A percentile compares a stretch with the other conserved stretches of the same genome.
Conservation (phyloP, 2,329 filamentous ascomycete species). For the Atkinsonella hypoxylon region DNA sequence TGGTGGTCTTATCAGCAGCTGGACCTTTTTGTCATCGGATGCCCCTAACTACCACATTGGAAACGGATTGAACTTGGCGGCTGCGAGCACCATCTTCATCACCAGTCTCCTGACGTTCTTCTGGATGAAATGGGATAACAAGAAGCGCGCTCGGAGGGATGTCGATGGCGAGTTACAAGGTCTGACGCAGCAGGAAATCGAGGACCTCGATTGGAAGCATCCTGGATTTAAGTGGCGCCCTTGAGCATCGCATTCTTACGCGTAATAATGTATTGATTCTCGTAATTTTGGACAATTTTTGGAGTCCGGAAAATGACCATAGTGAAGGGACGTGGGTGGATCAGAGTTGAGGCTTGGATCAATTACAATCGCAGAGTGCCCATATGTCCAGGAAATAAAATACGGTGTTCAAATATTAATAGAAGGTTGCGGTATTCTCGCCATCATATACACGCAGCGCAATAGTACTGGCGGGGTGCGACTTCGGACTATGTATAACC, state of each 20-base stretch:
- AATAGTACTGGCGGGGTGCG: too few relatives aligned
- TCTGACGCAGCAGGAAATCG: conserved; percentile 37
- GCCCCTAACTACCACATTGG: conserved; percentile 56
- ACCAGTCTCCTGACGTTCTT: conserved; percentile 32
- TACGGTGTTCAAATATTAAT: too few relatives aligned
- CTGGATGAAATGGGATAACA: conserved; percentile 55
- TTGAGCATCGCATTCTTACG: conserved; percentile 7
- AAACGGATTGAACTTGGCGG: conserved; percentile 58
- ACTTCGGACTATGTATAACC: too few relatives aligned
- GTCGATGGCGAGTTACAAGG: conserved; percentile 37
- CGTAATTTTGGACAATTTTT: neutral
- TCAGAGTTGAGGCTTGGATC: neutral
- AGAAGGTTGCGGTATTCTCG: too few relatives aligned
- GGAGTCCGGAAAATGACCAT: neutral
- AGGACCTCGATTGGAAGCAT: conserved; percentile 55
- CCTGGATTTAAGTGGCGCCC: conserved; percentile 48
- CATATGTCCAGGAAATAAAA: too few relatives aligned
- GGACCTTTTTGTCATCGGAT: conserved; percentile 52
- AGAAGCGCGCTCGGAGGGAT: conserved; percentile 15
- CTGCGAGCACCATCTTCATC: conserved; percentile 38
- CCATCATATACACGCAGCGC: too few relatives aligned
- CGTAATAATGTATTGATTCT: neutral
- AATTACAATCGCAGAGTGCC: too few relatives aligned
- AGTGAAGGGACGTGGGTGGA: neutral
- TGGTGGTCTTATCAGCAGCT: conserved; percentile 56